Percentiles rank a stretch among this genome's conserved stretches.
phyloP scores from a whole-genome alignment of 2,329 filamentous ascomycete genomes.

The Aspergillus eucalypticola region DNA sequence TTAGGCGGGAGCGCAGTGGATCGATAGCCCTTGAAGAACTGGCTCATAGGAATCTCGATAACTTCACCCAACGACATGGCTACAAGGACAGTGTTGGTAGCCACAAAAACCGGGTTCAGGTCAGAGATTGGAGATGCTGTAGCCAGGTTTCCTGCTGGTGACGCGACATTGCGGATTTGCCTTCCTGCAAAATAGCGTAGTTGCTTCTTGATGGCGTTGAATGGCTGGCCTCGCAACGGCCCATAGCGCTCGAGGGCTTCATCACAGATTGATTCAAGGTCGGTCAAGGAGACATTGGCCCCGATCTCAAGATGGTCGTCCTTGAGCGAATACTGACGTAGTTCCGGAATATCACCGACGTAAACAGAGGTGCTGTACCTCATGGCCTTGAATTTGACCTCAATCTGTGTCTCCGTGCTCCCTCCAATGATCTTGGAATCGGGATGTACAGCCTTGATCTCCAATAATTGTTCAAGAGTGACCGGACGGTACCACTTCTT shows the following conservation, averaged over 20 bases:
- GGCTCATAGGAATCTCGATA: constrained; percentile 83
- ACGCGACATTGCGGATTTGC: constrained; percentile 97
- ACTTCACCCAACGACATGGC: constrained; percentile 74
- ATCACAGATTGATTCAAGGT: constrained; percentile 81
- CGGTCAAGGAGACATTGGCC: constrained; percentile 88
- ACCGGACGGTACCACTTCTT: constrained; percentile 93
- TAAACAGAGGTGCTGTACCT: constrained; percentile 88
- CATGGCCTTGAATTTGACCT: constrained; percentile 96
- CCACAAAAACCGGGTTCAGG: constrained; percentile 90
- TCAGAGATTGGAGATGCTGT: constrained; percentile 97
- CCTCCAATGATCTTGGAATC: constrained; percentile 92
- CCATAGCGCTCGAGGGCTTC: constrained; percentile 81
- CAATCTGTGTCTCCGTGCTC: constrained; percentile 96
- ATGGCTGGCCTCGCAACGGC: constrained; percentile 68
- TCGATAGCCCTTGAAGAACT: constrained; percentile 91
- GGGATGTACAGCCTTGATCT: constrained; percentile 85
- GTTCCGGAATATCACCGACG: constrained; percentile 87
- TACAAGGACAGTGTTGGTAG: constrained; percentile 76
- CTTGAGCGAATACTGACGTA: constrained; percentile 77
- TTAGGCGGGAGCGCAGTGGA: constrained; percentile 77
- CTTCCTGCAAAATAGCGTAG: constrained; percentile 91
- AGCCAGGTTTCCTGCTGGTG: constrained; percentile 88
- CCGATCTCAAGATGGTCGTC: constrained; percentile 87
- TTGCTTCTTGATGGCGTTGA: constrained; percentile 89
- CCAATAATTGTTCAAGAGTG: constrained; percentile 80